phyloP scores from a whole-genome alignment of 2,329 filamentous ascomycete genomes.

The Colletotrichum sp. region DNA sequence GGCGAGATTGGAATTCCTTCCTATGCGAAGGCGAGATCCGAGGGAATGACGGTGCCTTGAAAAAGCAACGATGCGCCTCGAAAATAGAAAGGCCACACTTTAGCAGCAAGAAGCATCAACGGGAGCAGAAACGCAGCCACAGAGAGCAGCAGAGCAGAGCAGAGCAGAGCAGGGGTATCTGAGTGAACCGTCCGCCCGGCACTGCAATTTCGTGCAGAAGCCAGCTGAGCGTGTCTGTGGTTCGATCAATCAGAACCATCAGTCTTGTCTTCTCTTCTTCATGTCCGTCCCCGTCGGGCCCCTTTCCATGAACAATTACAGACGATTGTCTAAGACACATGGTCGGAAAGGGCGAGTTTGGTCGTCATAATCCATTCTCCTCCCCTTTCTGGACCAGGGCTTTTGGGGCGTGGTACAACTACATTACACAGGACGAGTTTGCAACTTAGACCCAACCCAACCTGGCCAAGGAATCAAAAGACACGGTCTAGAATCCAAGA shows the following conservation, averaged over 20 bases:
- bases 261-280: neutral
- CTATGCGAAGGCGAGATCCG: neutral
- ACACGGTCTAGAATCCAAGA: neutral
- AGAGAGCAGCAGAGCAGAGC: neutral
- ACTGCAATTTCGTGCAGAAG: neutral
- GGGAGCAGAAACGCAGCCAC: neutral
- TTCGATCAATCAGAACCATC: neutral
- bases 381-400: neutral
- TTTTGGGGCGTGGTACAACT: neutral
- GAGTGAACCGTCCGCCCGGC: neutral
- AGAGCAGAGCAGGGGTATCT: neutral
- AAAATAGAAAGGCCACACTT: neutral
- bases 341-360: neutral
- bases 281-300: neutral
- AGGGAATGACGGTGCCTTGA: neutral
- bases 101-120: neutral
- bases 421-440: neutral
- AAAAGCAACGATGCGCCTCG: neutral
- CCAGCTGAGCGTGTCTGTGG: neutral
- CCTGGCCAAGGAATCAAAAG: neutral
- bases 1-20: neutral
- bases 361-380: neutral
- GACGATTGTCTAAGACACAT: neutral
- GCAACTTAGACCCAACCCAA: neutral
- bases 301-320: neutral